A percentile compares a stretch with the other conserved stretches of the same genome.
Evolutionary conservation across 2,329 filamentous ascomycete genomes (phyloP).

Genomic region (Gnomoniopsis sp.): DNA sequence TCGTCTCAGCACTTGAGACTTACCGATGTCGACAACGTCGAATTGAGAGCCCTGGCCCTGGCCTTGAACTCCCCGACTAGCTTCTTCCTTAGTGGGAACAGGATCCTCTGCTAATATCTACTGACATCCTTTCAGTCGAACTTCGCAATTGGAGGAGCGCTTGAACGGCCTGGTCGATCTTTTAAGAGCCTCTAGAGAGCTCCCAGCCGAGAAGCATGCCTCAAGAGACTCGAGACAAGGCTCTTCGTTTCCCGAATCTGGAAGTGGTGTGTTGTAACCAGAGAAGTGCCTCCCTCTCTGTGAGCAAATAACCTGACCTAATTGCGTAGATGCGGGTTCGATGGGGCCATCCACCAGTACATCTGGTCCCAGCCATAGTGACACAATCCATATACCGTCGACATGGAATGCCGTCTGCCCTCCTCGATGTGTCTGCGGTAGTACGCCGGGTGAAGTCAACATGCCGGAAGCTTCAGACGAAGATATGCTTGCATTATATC

Average conservation of each 20-base stretch:
- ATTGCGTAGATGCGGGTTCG: not conserved
- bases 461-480: slow-evolving; percentile 44
- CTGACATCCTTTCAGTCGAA: slow-evolving; percentile 33
- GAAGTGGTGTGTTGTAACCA: not conserved
- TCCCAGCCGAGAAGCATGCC: slow-evolving; percentile 18
- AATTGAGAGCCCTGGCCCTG: not conserved
- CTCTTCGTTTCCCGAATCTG: not conserved
- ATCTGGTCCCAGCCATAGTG: not conserved
- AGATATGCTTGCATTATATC: slow-evolving; percentile 41
- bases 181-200: slow-evolving; percentile 40
- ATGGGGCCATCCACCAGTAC: not conserved
- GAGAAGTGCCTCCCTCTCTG: no score
- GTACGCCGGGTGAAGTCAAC: slow-evolving; percentile 35
- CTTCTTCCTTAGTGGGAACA: not conserved
- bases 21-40: no score
- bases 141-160: slow-evolving; percentile 46
- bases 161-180: slow-evolving; percentile 47
- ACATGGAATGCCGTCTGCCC: slow-evolving; percentile 45
- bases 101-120: not conserved
- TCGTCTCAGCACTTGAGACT: no score
- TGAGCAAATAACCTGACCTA: not conserved
- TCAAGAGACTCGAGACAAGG: not conserved
- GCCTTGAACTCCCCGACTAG: not conserved
- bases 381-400: slow-evolving; percentile 29
- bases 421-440: slow-evolving; percentile 44